These are phyloP conservation scores for Chrysophaeum taylorii DNA, from an alignment of 352 stramenopile genomes.

Conservation along the genomic window DNA sequence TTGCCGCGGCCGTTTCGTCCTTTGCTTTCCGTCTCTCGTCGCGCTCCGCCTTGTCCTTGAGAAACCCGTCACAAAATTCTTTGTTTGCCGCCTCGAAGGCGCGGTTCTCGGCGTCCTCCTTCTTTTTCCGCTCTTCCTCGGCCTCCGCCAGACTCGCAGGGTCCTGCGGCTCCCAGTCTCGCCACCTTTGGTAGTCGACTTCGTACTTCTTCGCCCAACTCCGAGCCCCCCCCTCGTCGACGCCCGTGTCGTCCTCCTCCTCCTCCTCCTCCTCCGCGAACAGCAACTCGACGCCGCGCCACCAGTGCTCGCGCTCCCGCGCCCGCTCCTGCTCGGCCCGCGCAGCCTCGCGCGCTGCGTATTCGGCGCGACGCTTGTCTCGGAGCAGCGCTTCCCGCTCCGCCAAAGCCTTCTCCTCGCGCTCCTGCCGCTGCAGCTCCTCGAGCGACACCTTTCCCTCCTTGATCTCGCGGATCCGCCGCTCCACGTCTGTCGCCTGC, in stretches of 20 bases:
- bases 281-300: background rate
- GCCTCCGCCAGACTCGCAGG: background rate
- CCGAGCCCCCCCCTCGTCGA: too few relatives aligned
- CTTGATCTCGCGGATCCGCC: constrained; percentile 5
- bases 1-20: background rate
- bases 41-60: background rate
- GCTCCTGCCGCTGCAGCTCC: background rate
- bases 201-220: background rate
- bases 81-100: background rate
- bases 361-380: background rate
- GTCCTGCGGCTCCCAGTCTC: background rate
- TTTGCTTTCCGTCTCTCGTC: background rate
- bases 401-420: background rate
- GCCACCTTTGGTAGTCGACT: constrained; percentile 3
- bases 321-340: background rate
- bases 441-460: background rate
- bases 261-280: background rate
- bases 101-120: constrained; percentile 3
- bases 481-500: background rate
- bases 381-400: background rate
- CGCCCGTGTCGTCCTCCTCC: background rate
- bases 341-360: background rate
- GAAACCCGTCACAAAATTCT: constrained; percentile 4
- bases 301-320: background rate
- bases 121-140: background rate